Conservation (phyloP, 2,329 filamentous ascomycete genomes). For the Penicillium capsulatum region DNA sequence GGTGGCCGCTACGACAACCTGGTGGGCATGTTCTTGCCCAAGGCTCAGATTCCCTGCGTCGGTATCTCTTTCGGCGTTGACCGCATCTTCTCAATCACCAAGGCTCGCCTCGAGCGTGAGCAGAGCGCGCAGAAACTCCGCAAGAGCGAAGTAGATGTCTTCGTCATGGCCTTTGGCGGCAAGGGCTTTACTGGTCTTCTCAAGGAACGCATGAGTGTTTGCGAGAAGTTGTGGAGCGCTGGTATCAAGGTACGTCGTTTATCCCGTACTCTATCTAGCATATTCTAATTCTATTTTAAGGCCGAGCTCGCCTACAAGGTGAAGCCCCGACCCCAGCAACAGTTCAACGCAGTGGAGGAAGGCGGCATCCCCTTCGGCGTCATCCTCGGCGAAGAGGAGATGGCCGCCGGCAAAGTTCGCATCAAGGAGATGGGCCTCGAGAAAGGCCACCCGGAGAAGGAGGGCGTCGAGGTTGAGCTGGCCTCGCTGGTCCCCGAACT, state of each 20-base stretch:
- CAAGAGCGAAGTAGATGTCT: conserved; percentile 78
- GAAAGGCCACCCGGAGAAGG: conserved; percentile 84
- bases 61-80: conserved; percentile 93
- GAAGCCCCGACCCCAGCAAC: conserved; percentile 80
- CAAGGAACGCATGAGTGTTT: conserved; percentile 77
- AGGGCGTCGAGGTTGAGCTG: conserved; percentile 70
- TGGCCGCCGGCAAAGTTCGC: conserved; percentile 76
- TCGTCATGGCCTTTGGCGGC: conserved; percentile 89
- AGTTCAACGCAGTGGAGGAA: conserved; percentile 86
- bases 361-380: conserved; percentile 78
- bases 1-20: conserved; percentile 90
- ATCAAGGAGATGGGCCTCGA: conserved; percentile 79
- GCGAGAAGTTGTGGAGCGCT: conserved; percentile 73
- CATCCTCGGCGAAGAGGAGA: conserved; percentile 86
- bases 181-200: conserved; percentile 78
- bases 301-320: conserved; percentile 86
- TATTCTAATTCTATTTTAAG: conserved; percentile 31
- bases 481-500: conserved; percentile 25
- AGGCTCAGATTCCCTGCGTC: conserved; percentile 81
- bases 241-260: conserved; percentile 65
- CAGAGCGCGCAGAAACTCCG: conserved; percentile 55
- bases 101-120: conserved; percentile 64
- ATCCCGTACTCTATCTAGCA: background rate
- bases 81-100: conserved; percentile 88
- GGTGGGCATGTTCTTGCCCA: conserved; percentile 88